Evolutionary conservation across 2,329 filamentous ascomycete genomes (phyloP), one percentile per base, ranked within the genome.

Genomic region (Mycogone perniciosa): DNA sequence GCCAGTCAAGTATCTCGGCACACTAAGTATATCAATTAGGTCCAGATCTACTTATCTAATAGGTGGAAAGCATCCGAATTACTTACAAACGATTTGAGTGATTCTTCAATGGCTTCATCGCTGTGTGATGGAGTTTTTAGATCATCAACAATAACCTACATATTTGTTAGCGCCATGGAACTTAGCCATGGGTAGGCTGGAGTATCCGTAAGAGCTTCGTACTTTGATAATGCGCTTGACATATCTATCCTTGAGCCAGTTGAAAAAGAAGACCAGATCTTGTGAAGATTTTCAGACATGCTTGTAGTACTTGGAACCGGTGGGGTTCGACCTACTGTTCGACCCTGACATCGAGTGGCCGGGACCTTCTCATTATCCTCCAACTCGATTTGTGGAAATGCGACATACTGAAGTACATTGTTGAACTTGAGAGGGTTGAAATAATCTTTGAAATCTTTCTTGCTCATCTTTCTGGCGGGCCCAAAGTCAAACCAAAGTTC

Each of bases 401-500:
- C 35, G 9, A 42, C 46, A 2, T 48, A 48, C 34, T 48, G 35
- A 2, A 42, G 37, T 4, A 48, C 20, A 42, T 13, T 33, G 34
- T 48, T n/a, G 13, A 48, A 33, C n/a, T 30, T n/a, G 4, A 48
- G 29, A 42, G 42, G 46, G 6, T 30, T 26, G 20, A 48, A 48
- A 26, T 34, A 29, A 2, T 40, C 29, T 10, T 48, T n/a, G 4
- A 48, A 48, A 4, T 48, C 46, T 2, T 9, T n/a, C 7, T n/a
- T 42, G 5, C 46, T n/a, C 8, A 48, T 9, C 29, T 33, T 48
- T 4, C 11, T 41, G 3, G 13, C 10, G n/a, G 35, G 46, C 4
- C 46, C 37, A 34, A 48, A 48, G 35, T 48, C 46, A n/a, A 48
- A 48, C 46, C 46, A 48, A 9, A 48, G 10, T 26, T 48, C 46